phyloP scores from a whole-genome alignment of 2,329 filamentous ascomycete genomes.

The Fonsecaea nubica region DNA sequence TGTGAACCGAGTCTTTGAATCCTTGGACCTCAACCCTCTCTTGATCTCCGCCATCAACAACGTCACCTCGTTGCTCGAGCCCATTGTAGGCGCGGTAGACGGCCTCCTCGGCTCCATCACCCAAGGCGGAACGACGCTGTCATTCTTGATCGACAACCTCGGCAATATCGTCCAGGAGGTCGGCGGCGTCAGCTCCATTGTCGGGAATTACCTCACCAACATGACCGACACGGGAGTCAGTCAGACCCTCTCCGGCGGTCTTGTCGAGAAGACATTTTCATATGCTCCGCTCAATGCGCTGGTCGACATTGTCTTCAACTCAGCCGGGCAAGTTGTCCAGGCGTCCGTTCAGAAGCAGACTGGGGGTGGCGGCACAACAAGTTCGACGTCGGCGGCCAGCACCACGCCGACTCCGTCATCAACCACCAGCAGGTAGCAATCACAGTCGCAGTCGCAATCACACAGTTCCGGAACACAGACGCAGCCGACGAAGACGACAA shows the following conservation, averaged over 20 bases:
- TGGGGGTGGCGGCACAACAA: constrained; percentile 16
- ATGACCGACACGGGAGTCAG: constrained; percentile 59
- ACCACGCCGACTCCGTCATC: constrained; percentile 17
- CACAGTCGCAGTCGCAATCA: constrained; percentile 3
- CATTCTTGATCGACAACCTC: constrained; percentile 66
- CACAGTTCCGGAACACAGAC: not conserved
- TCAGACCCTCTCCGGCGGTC: constrained; percentile 31
- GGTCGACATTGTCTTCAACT: constrained; percentile 63
- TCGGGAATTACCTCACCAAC: constrained; percentile 64
- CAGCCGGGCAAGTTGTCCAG: constrained; percentile 62
- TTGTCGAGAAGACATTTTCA: constrained; percentile 59
- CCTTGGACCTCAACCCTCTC: constrained; percentile 67
- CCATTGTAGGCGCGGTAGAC: constrained; percentile 64
- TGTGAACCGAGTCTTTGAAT: constrained; percentile 65
- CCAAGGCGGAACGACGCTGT: constrained; percentile 61
- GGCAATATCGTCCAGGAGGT: constrained; percentile 69
- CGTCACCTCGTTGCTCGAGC: constrained; percentile 59
- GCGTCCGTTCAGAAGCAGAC: constrained; percentile 43
- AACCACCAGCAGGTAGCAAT: constrained; percentile 9
- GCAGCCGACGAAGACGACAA: not conserved
- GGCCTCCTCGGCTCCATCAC: constrained; percentile 66
- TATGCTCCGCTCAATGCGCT: constrained; percentile 59
- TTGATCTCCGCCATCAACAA: constrained; percentile 63
- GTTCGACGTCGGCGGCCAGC: constrained; percentile 16
- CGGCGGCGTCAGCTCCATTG: constrained; percentile 60